phyloP scores from a whole-genome alignment of 2,329 filamentous ascomycete genomes.

The Biscogniauxia sp. region DNA sequence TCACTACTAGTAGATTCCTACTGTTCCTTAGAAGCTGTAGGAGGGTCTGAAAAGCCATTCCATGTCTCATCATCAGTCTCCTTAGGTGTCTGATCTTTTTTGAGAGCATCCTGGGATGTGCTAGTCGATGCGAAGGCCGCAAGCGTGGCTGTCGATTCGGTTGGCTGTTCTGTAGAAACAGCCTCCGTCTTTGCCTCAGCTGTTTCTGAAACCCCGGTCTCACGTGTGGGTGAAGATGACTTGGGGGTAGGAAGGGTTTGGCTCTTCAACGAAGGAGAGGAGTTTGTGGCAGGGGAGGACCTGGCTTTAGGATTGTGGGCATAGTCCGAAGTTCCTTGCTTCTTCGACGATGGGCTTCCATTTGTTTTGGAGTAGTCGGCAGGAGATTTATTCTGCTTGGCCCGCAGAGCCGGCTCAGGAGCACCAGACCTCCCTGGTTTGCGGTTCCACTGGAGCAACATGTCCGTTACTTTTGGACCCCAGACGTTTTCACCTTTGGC shows the following conservation, averaged over 20 bases:
- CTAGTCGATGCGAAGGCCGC: not conserved
- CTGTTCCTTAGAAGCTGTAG: slow-evolving; percentile 4
- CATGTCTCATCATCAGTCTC: slow-evolving; percentile 35
- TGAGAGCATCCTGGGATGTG: slow-evolving; percentile 12
- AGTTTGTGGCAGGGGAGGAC: not conserved
- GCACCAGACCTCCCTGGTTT: slow-evolving; percentile 9
- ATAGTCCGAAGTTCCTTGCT: slow-evolving; percentile 1
- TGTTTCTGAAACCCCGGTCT: slow-evolving; percentile 2
- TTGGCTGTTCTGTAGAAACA: not conserved
- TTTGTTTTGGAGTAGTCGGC: not conserved
- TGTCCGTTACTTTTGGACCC: slow-evolving; percentile 67
- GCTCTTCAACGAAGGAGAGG: slow-evolving; percentile 1
- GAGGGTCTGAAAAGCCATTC: slow-evolving; percentile 39
- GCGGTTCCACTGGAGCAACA: slow-evolving; percentile 44
- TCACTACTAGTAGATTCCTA: not conserved
- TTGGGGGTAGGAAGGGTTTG: slow-evolving; percentile 7
- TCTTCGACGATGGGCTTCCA: not conserved
- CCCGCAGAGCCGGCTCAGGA: slow-evolving; percentile 13
- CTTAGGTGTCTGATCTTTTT: slow-evolving; percentile 10
- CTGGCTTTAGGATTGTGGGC: slow-evolving; percentile 1
- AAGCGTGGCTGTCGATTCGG: not conserved
- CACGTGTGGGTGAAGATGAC: slow-evolving; percentile 11
- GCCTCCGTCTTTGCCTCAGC: slow-evolving; percentile 1
- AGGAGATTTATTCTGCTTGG: slow-evolving; percentile 12
- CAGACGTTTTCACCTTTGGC: slow-evolving; percentile 75